Evolutionary conservation across 2,329 filamentous ascomycete species (phyloP).

Genomic region (Phialemonium atrogriseum): DNA sequence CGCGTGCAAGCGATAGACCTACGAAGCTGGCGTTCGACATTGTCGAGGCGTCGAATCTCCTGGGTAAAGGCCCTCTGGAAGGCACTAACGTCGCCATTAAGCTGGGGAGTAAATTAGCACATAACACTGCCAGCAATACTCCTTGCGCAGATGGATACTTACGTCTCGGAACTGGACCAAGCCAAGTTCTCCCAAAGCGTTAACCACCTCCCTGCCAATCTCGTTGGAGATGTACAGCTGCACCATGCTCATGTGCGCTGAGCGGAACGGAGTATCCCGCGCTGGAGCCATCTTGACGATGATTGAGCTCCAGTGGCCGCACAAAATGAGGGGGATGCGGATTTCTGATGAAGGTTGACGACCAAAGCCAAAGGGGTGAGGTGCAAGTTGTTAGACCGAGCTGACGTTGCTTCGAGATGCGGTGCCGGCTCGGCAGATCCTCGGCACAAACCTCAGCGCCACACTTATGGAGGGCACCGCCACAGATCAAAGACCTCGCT

Average conservation of each 20-base stretch:
- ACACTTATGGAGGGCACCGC: too few species aligned
- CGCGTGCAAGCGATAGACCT: too few species aligned
- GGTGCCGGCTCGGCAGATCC: slow-evolving; percentile 2
- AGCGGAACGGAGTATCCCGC: slow-evolving; percentile 97
- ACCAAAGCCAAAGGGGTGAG: slow-evolving; percentile 2
- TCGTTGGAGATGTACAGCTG: slow-evolving; percentile 99
- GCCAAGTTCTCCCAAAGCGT: slow-evolving; percentile 89
- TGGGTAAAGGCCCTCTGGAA: slow-evolving; percentile 98
- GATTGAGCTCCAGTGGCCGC: slow-evolving; percentile 12
- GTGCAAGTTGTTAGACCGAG: slow-evolving; percentile 1
- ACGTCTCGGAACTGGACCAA: slow-evolving; percentile 97
- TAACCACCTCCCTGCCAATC: slow-evolving; percentile 95
- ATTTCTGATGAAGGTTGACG: not conserved
- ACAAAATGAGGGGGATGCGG: not conserved
- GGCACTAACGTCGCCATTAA: slow-evolving; percentile 86
- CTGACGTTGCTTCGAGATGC: slow-evolving; percentile 3
- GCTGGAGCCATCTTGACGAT: slow-evolving; percentile 49
- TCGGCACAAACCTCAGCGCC: slow-evolving; percentile 1
- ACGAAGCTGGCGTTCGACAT: slow-evolving; percentile 96
- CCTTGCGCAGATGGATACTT: slow-evolving; percentile 25
- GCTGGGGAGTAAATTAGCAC: slow-evolving; percentile 51
- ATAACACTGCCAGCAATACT: slow-evolving; percentile 14
- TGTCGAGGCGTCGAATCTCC: slow-evolving; percentile 93
- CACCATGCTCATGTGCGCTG: slow-evolving; percentile 99
- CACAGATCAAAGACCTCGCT: not conserved